phyloP scores from a whole-genome alignment of 2,329 filamentous ascomycete species.

The Reticulascus tulasneorum region DNA sequence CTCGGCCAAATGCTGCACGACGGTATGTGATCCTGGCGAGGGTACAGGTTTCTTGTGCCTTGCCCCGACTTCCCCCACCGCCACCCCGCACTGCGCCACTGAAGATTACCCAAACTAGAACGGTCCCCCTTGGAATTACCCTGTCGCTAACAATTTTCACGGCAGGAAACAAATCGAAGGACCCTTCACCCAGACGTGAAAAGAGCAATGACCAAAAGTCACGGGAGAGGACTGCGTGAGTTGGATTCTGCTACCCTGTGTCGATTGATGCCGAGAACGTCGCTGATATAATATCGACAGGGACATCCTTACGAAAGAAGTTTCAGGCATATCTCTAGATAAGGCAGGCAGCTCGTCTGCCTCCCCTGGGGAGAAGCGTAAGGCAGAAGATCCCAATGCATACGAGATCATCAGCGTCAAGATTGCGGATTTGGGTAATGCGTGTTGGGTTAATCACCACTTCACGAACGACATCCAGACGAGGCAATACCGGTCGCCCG shows the following conservation, averaged over 20 bases:
- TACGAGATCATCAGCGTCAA: slow-evolving; percentile 91
- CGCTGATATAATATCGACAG: too few species aligned
- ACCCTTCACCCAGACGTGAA: slow-evolving; percentile 44
- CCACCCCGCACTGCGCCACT: slow-evolving; percentile 4
- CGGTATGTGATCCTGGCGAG: slow-evolving; percentile 50
- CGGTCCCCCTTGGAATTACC: too few species aligned
- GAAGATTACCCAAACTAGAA: neutral
- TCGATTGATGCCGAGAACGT: too few species aligned
- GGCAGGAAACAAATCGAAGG: slow-evolving; percentile 32
- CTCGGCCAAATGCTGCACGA: slow-evolving; percentile 82
- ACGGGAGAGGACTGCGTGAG: slow-evolving; percentile 91
- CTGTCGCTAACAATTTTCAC: slow-evolving; percentile 3
- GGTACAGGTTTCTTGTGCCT: neutral
- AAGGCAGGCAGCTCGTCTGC: slow-evolving; percentile 56
- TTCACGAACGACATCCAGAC: slow-evolving; percentile 99
- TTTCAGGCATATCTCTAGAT: slow-evolving; percentile 91
- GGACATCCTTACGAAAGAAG: slow-evolving; percentile 85
- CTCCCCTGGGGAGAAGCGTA: slow-evolving; percentile 57
- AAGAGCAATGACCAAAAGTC: slow-evolving; percentile 66
- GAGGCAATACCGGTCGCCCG: slow-evolving; percentile 91
- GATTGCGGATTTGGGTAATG: slow-evolving; percentile 96
- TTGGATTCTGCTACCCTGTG: too few species aligned
- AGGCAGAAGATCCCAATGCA: slow-evolving; percentile 52
- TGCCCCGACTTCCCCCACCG: neutral
- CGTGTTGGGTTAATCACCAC: slow-evolving; percentile 97